A percentile compares a stretch with the other conserved stretches of the same genome.
These are phyloP conservation scores for Inonotus obliquus DNA, from an alignment of 1,284 basidiomycete species.

Conservation along the genomic window DNA sequence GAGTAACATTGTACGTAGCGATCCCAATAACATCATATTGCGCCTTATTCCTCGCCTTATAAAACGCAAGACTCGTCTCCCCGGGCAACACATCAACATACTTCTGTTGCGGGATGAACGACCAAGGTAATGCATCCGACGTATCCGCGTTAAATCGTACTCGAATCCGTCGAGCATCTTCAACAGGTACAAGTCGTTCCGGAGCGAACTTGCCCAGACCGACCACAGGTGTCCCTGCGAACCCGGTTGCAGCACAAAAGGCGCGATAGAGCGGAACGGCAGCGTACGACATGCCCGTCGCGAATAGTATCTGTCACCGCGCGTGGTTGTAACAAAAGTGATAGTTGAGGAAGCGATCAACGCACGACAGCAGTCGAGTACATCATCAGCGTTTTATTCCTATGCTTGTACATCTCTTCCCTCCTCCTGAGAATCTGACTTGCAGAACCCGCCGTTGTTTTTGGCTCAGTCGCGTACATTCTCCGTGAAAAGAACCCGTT, in stretches of 20 bases:
- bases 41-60: conserved; percentile 87
- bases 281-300: conserved; percentile 87
- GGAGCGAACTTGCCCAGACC: conserved; percentile 78
- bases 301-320: conserved; percentile 66
- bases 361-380: conserved; percentile 76
- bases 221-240: conserved; percentile 90
- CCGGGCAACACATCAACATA: conserved; percentile 90
- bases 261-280: conserved; percentile 96
- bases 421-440: conserved; percentile 20
- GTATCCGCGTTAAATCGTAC: conserved; percentile 95
- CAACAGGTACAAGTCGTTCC: conserved; percentile 74
- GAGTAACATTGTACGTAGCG: conserved; percentile 97
- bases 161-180: conserved; percentile 73
- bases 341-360: conserved; percentile 22
- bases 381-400: conserved; percentile 72
- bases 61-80: conserved; percentile 96
- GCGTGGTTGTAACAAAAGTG: not conserved
- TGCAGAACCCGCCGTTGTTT: not conserved
- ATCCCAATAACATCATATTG: conserved; percentile 94
- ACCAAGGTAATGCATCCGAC: conserved; percentile 89
- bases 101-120: conserved; percentile 88
- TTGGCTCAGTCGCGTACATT: conserved; percentile 2
- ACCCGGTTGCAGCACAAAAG: conserved; percentile 97
- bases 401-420: conserved; percentile 38
- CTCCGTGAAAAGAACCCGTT: conserved; percentile 3